Evolutionary conservation across 2,329 filamentous ascomycete species (phyloP).

Genomic region (Colletotrichum eleusines): DNA sequence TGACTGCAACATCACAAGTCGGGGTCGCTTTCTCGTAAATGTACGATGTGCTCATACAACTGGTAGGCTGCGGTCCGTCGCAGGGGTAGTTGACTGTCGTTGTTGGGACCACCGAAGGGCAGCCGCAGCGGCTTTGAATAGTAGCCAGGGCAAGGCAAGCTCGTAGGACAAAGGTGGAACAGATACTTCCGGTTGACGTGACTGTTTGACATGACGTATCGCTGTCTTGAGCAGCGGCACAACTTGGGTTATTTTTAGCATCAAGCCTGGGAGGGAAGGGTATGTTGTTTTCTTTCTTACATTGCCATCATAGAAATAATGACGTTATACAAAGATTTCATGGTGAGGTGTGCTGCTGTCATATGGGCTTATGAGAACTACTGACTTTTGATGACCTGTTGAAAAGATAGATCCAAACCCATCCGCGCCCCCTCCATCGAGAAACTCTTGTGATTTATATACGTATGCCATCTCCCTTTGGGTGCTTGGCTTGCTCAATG

Average conservation of each 20-base stretch:
- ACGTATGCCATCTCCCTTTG: background rate
- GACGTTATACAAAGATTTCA: background rate
- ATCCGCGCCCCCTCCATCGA: too few species aligned
- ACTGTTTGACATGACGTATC: slow-evolving; percentile 43
- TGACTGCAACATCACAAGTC: background rate
- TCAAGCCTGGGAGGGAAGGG: too few species aligned
- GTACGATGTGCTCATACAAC: slow-evolving; percentile 36
- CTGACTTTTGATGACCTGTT: background rate
- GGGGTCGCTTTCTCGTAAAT: slow-evolving; percentile 22
- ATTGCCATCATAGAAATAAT: background rate
- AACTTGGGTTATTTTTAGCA: background rate
- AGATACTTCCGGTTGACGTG: slow-evolving; percentile 42
- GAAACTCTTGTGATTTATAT: background rate
- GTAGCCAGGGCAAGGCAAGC: slow-evolving; percentile 43
- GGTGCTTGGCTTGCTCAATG: background rate
- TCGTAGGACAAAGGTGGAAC: slow-evolving; percentile 25
- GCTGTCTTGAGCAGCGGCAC: background rate
- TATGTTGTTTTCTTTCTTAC: background rate
- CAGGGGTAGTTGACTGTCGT: slow-evolving; percentile 44
- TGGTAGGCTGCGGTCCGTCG: slow-evolving; percentile 30
- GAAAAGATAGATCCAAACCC: too few species aligned
- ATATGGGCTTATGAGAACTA: background rate
- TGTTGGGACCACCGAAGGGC: slow-evolving; percentile 44
- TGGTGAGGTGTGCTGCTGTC: background rate
- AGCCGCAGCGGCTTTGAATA: slow-evolving; percentile 45